These are phyloP conservation scores for Panellus pusillus DNA, from an alignment of 768 basidiomycete genomes.

Conservation along the genomic window DNA sequence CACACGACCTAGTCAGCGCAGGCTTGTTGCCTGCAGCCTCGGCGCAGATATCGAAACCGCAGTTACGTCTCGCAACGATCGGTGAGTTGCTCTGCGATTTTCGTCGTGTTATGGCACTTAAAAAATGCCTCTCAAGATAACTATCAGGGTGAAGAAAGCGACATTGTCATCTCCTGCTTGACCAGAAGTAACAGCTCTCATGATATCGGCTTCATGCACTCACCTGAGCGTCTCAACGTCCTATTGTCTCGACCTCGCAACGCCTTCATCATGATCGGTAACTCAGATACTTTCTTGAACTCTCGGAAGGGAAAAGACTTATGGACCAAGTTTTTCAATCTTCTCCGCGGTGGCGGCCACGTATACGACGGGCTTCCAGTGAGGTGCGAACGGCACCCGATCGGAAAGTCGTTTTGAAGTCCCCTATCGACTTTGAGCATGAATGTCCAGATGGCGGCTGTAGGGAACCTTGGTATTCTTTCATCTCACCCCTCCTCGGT, in stretches of 20 bases:
- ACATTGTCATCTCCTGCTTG: slow-evolving; percentile 63
- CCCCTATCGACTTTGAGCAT: slow-evolving; percentile 48
- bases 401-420: slow-evolving; percentile 36
- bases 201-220: slow-evolving; percentile 72
- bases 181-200: slow-evolving; percentile 56
- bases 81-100: slow-evolving; percentile 37
- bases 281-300: slow-evolving; percentile 54
- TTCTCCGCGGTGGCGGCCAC: slow-evolving; percentile 43
- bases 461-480: slow-evolving; percentile 48
- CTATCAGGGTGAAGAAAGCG: slow-evolving; percentile 55
- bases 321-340: slow-evolving; percentile 50
- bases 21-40: slow-evolving; percentile 46
- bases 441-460: slow-evolving; percentile 36
- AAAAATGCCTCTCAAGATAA: too few species aligned
- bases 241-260: slow-evolving; percentile 68
- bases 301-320: slow-evolving; percentile 51
- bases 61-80: slow-evolving; percentile 62
- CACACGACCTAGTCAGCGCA: slow-evolving; percentile 53
- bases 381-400: slow-evolving; percentile 57
- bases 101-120: neutral
- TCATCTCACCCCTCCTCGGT: neutral
- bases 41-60: slow-evolving; percentile 40
- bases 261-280: slow-evolving; percentile 66
- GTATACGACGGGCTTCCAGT: slow-evolving; percentile 62
- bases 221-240: slow-evolving; percentile 70